These are phyloP conservation scores for Verticillium dahliae DNA, from an alignment of 2,329 filamentous ascomycete genomes.

Conservation along the genomic window DNA sequence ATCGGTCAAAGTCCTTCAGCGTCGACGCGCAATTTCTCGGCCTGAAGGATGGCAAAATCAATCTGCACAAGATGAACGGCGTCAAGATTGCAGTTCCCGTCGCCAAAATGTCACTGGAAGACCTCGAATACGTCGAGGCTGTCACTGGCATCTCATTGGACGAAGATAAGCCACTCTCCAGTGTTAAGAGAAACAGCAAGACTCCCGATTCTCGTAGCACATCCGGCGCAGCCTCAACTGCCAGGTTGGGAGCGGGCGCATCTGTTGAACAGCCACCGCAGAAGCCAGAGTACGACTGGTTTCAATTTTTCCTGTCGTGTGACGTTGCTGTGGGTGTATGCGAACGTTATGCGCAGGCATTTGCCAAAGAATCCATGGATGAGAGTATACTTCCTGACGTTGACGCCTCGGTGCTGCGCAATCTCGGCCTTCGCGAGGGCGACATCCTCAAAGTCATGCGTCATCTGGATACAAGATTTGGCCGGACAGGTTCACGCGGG, in stretches of 20 bases:
- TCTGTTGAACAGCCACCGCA: conserved; percentile 48
- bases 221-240: conserved; percentile 13
- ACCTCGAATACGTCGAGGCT: conserved; percentile 90
- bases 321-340: conserved; percentile 90
- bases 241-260: conserved; percentile 43
- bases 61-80: conserved; percentile 94
- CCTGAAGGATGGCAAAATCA: conserved; percentile 91
- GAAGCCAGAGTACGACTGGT: conserved; percentile 90
- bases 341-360: conserved; percentile 88
- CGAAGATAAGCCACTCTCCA: conserved; percentile 87
- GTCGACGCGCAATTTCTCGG: conserved; percentile 96
- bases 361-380: conserved; percentile 89
- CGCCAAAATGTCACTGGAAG: conserved; percentile 89
- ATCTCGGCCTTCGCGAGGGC: conserved; percentile 87
- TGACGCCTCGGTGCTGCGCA: conserved; percentile 73
- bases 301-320: conserved; percentile 92
- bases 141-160: conserved; percentile 84
- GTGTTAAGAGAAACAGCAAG: conserved; percentile 57
- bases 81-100: conserved; percentile 97
- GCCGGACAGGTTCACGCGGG: conserved; percentile 38
- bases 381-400: conserved; percentile 90
- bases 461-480: conserved; percentile 73
- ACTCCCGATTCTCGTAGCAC: conserved; percentile 15
- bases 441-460: conserved; percentile 97
- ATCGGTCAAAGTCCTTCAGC: conserved; percentile 91